Conservation (phyloP, 2,329 filamentous ascomycete genomes). For the Amauroascus niger region DNA sequence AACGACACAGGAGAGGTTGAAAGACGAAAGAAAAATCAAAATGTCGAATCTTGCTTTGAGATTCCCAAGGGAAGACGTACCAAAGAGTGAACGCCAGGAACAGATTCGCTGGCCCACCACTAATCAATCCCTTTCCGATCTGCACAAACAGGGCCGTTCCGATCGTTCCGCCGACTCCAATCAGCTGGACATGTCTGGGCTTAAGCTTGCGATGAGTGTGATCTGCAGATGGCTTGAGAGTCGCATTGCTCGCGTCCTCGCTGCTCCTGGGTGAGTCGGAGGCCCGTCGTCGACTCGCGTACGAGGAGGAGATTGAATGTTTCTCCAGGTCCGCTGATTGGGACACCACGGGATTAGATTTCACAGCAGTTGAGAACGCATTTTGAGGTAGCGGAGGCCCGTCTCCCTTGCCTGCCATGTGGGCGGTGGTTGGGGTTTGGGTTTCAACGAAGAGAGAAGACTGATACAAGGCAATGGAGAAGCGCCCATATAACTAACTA, state of each 20-base stretch:
- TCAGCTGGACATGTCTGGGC: conserved; percentile 39
- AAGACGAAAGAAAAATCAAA: neutral
- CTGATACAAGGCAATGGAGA: too few relatives aligned
- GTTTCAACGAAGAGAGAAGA: too few relatives aligned
- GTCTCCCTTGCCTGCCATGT: neutral
- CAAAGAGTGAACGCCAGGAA: conserved; percentile 40
- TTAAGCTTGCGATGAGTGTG: conserved; percentile 37
- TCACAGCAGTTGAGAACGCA: conserved; percentile 1
- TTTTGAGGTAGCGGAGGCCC: neutral
- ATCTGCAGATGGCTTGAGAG: conserved; percentile 23
- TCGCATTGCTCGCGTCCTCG: neutral
- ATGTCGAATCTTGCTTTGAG: too few relatives aligned
- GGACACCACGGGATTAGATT: neutral
- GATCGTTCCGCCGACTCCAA: conserved; percentile 40
- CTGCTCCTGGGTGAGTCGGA: neutral
- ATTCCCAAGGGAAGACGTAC: conserved; percentile 29
- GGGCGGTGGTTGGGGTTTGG: neutral
- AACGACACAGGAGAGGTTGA: neutral
- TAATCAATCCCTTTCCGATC: conserved; percentile 33
- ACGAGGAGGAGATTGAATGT: neutral
- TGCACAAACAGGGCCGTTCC: conserved; percentile 38
- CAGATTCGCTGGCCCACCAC: conserved; percentile 36
- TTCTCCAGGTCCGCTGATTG: conserved; percentile 5
- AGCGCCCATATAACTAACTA: too few relatives aligned
- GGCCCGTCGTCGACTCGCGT: neutral